These are phyloP conservation scores for Ambispora gerdemannii DNA, from an alignment of 192 early-diverging fungal species.

Conservation along the genomic window DNA sequence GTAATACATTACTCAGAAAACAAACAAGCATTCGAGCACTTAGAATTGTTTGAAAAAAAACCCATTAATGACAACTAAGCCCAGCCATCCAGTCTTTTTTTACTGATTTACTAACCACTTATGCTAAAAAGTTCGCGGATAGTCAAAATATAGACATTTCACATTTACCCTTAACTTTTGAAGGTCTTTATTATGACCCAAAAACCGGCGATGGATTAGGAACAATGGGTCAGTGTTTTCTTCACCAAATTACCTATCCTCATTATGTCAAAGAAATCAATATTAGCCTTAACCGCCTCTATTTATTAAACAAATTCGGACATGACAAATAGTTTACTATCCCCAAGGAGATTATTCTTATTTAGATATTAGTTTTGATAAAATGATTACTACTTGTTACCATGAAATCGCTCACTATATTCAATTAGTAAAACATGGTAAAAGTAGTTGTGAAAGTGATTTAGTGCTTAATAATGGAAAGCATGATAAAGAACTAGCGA, in stretches of 20 bases:
- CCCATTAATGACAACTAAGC: too few relatives aligned
- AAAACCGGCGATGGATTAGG: neutral
- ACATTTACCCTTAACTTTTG: neutral
- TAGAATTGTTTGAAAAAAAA: too few relatives aligned
- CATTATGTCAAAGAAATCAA: neutral
- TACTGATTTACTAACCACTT: constrained; percentile 6
- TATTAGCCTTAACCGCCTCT: constrained; percentile 4
- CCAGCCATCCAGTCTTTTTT: neutral
- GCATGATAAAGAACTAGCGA: neutral
- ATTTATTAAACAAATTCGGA: constrained; percentile 17
- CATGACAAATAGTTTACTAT: neutral
- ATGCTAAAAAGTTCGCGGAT: neutral
- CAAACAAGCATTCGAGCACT: too few relatives aligned
- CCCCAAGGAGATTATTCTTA: constrained; percentile 4
- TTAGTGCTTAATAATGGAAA: neutral
- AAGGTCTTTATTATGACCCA: neutral
- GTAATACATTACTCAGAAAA: too few relatives aligned
- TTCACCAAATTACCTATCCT: too few relatives aligned
- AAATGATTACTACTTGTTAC: neutral
- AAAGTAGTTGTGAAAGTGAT: constrained; percentile 24
- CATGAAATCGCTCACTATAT: constrained; percentile 21
- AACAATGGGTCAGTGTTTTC: neutral
- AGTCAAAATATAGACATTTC: neutral
- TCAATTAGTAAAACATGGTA: constrained; percentile 9
- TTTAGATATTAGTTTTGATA: constrained; percentile 10